phyloP scores from a whole-genome alignment of 2,329 filamentous ascomycete species.

The Pyricularia sp. region DNA sequence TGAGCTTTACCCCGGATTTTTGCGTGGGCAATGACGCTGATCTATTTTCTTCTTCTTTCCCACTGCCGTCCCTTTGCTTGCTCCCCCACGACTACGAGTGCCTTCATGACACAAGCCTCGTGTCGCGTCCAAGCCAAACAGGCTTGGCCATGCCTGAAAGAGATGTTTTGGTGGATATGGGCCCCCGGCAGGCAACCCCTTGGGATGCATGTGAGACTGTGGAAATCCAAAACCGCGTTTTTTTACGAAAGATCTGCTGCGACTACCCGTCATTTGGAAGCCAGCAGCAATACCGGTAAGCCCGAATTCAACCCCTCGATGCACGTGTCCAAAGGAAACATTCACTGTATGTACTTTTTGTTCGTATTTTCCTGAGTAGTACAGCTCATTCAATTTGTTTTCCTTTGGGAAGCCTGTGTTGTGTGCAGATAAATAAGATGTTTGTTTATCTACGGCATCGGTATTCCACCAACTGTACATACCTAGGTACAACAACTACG shows the following conservation, averaged over 20 bases:
- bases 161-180: background rate
- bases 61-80: background rate
- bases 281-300: background rate
- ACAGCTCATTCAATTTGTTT: too few species aligned
- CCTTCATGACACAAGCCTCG: background rate
- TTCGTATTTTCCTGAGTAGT: too few species aligned
- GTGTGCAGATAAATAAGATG: background rate
- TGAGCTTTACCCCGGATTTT: background rate
- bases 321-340: background rate
- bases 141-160: background rate
- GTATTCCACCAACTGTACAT: background rate
- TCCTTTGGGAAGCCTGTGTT: background rate
- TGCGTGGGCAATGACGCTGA: background rate
- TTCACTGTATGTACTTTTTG: too few species aligned
- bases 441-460: background rate
- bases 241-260: constrained; percentile 2
- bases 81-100: background rate
- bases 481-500: background rate
- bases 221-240: background rate
- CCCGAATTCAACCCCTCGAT: background rate
- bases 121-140: constrained; percentile 1
- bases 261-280: constrained; percentile 1
- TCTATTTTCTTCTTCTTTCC: background rate
- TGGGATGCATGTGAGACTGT: background rate
- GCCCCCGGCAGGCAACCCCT: background rate